A percentile compares a stretch with the other conserved stretches of the same genome.
phyloP scores from a whole-genome alignment of 306 rosid genomes.

The Sechiopsis laciniata region DNA sequence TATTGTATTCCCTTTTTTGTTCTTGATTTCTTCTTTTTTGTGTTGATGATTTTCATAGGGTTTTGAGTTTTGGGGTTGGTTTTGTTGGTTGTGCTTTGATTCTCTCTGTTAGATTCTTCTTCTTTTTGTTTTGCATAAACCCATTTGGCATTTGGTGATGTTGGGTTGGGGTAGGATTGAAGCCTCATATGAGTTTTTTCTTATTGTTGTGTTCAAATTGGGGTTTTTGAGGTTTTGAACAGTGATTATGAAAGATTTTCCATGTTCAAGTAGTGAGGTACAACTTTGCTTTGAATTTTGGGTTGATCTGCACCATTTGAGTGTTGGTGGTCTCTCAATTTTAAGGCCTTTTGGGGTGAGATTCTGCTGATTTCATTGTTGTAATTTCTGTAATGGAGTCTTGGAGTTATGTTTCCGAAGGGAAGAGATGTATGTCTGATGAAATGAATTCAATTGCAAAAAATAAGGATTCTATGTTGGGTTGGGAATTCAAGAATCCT shows the following conservation, averaged over 20 bases:
- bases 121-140: not conserved
- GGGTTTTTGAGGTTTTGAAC: conserved; percentile 8
- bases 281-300: conserved; percentile 20
- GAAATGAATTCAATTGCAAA: conserved; percentile 39
- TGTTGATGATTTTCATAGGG: conserved; percentile 33
- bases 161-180: not conserved
- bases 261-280: not conserved
- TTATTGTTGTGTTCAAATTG: conserved; percentile 17
- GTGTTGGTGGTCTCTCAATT: conserved; percentile 9
- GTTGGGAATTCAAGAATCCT: conserved; percentile 59
- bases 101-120: not conserved
- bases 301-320: not conserved
- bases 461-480: conserved; percentile 41
- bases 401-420: conserved; percentile 66
- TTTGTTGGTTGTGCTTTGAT: conserved; percentile 13
- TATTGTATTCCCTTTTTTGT: conserved; percentile 22
- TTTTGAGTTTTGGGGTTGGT: conserved; percentile 25
- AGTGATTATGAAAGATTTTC: conserved; percentile 19
- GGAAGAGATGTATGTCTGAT: conserved; percentile 49
- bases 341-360: not conserved
- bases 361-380: conserved; percentile 12
- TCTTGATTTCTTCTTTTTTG: conserved; percentile 21
- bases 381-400: conserved; percentile 53
- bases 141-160: conserved; percentile 10
- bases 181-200: conserved; percentile 12